Evolutionary conservation across 1,284 basidiomycete genomes (phyloP).

Genomic region (Irpex sp.): DNA sequence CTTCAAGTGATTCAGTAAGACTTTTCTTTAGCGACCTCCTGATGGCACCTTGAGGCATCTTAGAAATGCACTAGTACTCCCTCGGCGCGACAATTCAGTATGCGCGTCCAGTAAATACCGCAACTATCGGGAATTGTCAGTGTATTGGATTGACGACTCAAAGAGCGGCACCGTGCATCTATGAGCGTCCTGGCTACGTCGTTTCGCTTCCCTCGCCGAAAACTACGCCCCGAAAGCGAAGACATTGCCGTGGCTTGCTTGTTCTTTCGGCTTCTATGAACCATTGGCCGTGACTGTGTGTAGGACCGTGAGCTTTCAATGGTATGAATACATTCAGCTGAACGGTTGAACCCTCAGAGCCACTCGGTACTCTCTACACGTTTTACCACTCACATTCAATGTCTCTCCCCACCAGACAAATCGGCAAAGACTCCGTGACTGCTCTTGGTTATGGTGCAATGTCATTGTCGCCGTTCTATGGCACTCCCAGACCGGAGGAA

Average conservation of each 20-base stretch:
- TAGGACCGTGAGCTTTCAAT: neutral
- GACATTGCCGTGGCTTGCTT: neutral
- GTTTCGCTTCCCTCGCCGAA: no score
- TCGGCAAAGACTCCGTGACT: slow-evolving; percentile 18
- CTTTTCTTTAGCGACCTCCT: no score
- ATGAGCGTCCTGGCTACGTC: no score
- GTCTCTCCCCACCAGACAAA: slow-evolving; percentile 19
- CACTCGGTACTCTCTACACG: no score
- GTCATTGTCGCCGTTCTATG: slow-evolving; percentile 22
- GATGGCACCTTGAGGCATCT: no score
- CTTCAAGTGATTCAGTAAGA: no score
- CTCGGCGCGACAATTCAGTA: neutral
- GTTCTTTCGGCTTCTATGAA: neutral
- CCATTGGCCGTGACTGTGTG: neutral
- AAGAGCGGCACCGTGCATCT: no score
- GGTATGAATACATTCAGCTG: neutral
- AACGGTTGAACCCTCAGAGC: no score
- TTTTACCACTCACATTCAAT: no score
- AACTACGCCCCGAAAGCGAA: no score
- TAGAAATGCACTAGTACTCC: neutral
- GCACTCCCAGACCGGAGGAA: slow-evolving; percentile 19
- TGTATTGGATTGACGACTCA: no score
- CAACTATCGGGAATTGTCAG: neutral
- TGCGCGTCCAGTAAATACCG: neutral
- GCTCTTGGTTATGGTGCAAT: slow-evolving; percentile 27